phyloP scores from a whole-genome alignment of 2,329 filamentous ascomycete species.

The Coniochaeta hoffmannii region DNA sequence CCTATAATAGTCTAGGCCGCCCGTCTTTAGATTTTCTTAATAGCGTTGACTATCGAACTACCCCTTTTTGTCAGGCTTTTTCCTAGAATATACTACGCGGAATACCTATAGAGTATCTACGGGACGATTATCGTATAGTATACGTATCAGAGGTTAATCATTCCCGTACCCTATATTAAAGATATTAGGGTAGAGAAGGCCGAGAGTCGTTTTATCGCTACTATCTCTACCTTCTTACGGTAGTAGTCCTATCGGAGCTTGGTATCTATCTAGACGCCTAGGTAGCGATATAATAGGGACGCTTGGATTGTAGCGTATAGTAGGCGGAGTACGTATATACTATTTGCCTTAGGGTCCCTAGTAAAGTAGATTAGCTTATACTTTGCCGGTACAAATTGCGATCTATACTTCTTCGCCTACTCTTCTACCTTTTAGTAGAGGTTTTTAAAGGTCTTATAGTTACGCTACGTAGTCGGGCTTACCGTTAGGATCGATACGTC shows the following conservation, averaged over 20 bases:
- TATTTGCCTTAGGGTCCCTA: slow-evolving; percentile 9
- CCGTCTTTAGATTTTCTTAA: slow-evolving; percentile 14
- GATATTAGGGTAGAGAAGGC: slow-evolving; percentile 16
- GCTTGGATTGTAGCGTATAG: slow-evolving; percentile 3
- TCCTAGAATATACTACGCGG: slow-evolving; percentile 15
- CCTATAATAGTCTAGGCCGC: slow-evolving; percentile 20
- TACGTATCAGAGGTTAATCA: slow-evolving; percentile 16
- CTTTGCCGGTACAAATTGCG: slow-evolving; percentile 15
- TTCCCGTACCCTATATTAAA: slow-evolving; percentile 15
- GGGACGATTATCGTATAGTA: slow-evolving; percentile 17
- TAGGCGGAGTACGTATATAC: slow-evolving; percentile 10
- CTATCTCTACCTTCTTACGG: slow-evolving; percentile 12
- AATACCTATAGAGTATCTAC: slow-evolving; percentile 20
- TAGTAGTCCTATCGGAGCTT: slow-evolving; percentile 16
- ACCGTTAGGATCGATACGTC: slow-evolving; percentile 11
- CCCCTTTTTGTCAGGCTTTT: slow-evolving; percentile 5
- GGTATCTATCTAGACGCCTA: slow-evolving; percentile 16
- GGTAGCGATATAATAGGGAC: slow-evolving; percentile 11
- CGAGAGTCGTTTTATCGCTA: slow-evolving; percentile 13
- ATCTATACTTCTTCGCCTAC: slow-evolving; percentile 13
- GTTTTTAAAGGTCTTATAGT: slow-evolving; percentile 12
- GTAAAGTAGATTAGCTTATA: slow-evolving; percentile 17
- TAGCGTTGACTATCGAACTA: slow-evolving; percentile 7
- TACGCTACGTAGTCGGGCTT: slow-evolving; percentile 7
- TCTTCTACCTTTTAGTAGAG: slow-evolving; percentile 9